Evolutionary conservation across 2,329 filamentous ascomycete genomes (phyloP).

Genomic region (Aspergillus sp.): DNA sequence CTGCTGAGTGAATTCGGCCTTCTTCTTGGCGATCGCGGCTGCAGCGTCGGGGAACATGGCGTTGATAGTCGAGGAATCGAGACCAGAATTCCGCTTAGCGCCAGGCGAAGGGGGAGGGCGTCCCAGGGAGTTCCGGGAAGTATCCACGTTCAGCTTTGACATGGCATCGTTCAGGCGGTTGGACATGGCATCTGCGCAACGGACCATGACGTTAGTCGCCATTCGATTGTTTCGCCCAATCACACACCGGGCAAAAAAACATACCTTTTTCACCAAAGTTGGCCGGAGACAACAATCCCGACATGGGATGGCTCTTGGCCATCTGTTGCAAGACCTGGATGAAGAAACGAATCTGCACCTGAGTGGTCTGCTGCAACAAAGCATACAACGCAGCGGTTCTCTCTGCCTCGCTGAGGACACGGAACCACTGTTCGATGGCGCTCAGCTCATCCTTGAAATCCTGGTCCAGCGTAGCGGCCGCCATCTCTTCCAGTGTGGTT

Average conservation of each 20-base stretch:
- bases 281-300: slow-evolving; percentile 86
- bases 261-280: slow-evolving; percentile 91
- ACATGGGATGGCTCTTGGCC: slow-evolving; percentile 98
- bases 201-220: neutral
- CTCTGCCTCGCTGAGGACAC: slow-evolving; percentile 93
- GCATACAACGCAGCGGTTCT: slow-evolving; percentile 93
- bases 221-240: neutral
- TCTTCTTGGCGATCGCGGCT: slow-evolving; percentile 96
- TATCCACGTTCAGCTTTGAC: slow-evolving; percentile 88
- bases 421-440: slow-evolving; percentile 99
- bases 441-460: slow-evolving; percentile 99
- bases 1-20: slow-evolving; percentile 94
- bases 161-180: slow-evolving; percentile 94
- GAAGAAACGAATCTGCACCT: slow-evolving; percentile 98
- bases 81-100: slow-evolving; percentile 88
- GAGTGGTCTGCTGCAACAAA: slow-evolving; percentile 93
- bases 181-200: slow-evolving; percentile 80
- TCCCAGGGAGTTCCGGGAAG: slow-evolving; percentile 79
- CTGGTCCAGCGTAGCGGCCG: slow-evolving; percentile 94
- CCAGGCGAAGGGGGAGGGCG: slow-evolving; percentile 75
- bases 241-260: slow-evolving; percentile 15
- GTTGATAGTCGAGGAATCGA: slow-evolving; percentile 90
- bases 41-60: slow-evolving; percentile 99
- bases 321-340: slow-evolving; percentile 98
- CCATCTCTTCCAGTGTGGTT: slow-evolving; percentile 98